Evolutionary conservation across 176 grass and related monocot species (phyloP), one percentile per base, ranked within the genome.

Genomic region (Avena insularis): DNA sequence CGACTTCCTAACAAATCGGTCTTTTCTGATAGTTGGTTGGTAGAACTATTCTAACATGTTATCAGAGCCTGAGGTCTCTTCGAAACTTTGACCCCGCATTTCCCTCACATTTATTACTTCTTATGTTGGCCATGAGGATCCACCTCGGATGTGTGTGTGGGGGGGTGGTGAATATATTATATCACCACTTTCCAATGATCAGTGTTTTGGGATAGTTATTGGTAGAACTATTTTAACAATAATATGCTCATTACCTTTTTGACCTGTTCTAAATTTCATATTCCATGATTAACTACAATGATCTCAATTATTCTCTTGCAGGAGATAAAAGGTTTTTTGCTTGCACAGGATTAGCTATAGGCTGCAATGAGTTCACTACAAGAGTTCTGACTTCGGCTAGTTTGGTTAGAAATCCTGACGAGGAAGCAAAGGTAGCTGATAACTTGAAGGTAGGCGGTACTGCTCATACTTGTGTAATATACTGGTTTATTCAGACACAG

Each of bases 301-400:
- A 31, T 66, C 27, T 25, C 25, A 66, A 66, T 66, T 66, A 14
- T 66, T 25, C 9, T 66, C 31, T 66, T 31, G 23, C 6, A 66
- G 62, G 62, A 66, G 11, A 66, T 29, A 66, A 66, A 66, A 66
- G 62, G 62, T 31, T 14, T 66, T 66, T 66, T 29, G 62, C 62
- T 33, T 66, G 62, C 62, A 66, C 62, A 31, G 62, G 62, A 12
- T 14, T 66, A 66, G 4, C 31, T 13, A 25, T 66, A 66, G 62
- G 62, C 62, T 31, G 62, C 27, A 25, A 14, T 14, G 27, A 31
- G 1, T 20, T 12, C 12, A 66, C 25, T 27, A 66, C 62, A 66
- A 66, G 62, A 31, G 20, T 60, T 21, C 19, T 60, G 58, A 60
- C 58, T 9, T 21, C 20, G 8, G 58, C 58, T 1, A 60, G 62